Evolutionary conservation across 2,329 filamentous ascomycete genomes (phyloP).

Genomic region (Cercospora beticola): DNA sequence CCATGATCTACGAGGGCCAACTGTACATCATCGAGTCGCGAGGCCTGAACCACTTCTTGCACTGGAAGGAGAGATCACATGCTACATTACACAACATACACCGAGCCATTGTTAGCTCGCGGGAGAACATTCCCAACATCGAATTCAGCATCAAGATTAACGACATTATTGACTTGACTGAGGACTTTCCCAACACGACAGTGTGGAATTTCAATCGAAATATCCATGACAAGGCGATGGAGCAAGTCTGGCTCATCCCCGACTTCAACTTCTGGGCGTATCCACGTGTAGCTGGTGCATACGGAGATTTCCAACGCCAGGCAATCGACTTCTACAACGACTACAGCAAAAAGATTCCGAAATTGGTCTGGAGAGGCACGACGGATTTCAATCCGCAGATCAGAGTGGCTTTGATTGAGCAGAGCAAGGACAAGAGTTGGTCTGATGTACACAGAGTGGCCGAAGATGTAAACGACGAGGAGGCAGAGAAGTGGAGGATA

Average conservation of each 20-base stretch:
- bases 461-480: slow-evolving; percentile 28
- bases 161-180: slow-evolving; percentile 43
- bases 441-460: slow-evolving; percentile 43
- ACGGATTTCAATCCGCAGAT: slow-evolving; percentile 35
- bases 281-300: slow-evolving; percentile 36
- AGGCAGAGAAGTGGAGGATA: slow-evolving; percentile 29
- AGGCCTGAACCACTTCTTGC: slow-evolving; percentile 34
- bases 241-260: slow-evolving; percentile 51
- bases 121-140: slow-evolving; percentile 47
- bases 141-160: slow-evolving; percentile 53
- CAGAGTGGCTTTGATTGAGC: slow-evolving; percentile 36
- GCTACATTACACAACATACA: slow-evolving; percentile 51
- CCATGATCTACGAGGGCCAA: slow-evolving; percentile 40
- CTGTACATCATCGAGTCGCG: slow-evolving; percentile 40
- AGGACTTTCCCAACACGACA: slow-evolving; percentile 31
- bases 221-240: slow-evolving; percentile 35
- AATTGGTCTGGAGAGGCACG: slow-evolving; percentile 53
- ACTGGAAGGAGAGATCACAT: slow-evolving; percentile 35
- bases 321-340: slow-evolving; percentile 29
- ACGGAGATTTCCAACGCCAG: slow-evolving; percentile 29
- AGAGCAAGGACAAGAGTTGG: slow-evolving; percentile 43
- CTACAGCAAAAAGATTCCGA: slow-evolving; percentile 45
- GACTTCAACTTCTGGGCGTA: slow-evolving; percentile 57
- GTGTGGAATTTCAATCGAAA: slow-evolving; percentile 46
- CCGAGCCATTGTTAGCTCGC: slow-evolving; percentile 48